Conservation (phyloP, 805 yeast species). For the Monosporozyma unispora region DNA sequence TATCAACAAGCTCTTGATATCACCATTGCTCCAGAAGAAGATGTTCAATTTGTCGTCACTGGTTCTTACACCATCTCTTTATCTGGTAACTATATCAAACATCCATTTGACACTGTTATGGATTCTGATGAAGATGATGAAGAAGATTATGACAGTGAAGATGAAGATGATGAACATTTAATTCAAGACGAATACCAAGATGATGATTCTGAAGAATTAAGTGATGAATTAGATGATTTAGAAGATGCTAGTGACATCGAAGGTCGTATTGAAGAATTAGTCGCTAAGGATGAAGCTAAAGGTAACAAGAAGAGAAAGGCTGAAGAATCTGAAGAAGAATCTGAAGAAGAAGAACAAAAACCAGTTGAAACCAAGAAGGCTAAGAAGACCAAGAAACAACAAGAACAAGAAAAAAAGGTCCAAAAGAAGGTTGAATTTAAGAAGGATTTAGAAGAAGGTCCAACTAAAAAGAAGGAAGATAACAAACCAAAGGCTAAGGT, state of each 20-base stretch:
- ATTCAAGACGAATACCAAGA: slow-evolving; percentile 53
- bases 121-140: slow-evolving; percentile 42
- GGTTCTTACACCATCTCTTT: slow-evolving; percentile 92
- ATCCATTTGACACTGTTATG: slow-evolving; percentile 62
- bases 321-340: slow-evolving; percentile 18
- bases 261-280: slow-evolving; percentile 64
- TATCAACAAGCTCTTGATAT: slow-evolving; percentile 87
- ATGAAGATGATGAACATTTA: slow-evolving; percentile 36
- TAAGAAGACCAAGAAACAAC: slow-evolving; percentile 27
- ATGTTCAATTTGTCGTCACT: slow-evolving; percentile 85
- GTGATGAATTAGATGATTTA: slow-evolving; percentile 38
- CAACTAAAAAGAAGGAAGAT: slow-evolving; percentile 43
- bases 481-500: slow-evolving; percentile 58
- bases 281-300: slow-evolving; percentile 43
- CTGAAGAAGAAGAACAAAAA: slow-evolving; percentile 25
- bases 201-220: slow-evolving; percentile 59
- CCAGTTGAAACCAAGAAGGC: slow-evolving; percentile 11
- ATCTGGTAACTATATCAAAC: slow-evolving; percentile 92
- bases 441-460: slow-evolving; percentile 90
- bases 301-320: slow-evolving; percentile 2
- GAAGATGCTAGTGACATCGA: slow-evolving; percentile 66
- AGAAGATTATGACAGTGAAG: slow-evolving; percentile 24
- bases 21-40: slow-evolving; percentile 88
- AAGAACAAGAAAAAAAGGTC: slow-evolving; percentile 31
- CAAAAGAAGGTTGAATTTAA: slow-evolving; percentile 83